These are phyloP conservation scores for Cyberlindnera mississippiensis DNA, from an alignment of 805 yeast genomes.

Conservation along the genomic window DNA sequence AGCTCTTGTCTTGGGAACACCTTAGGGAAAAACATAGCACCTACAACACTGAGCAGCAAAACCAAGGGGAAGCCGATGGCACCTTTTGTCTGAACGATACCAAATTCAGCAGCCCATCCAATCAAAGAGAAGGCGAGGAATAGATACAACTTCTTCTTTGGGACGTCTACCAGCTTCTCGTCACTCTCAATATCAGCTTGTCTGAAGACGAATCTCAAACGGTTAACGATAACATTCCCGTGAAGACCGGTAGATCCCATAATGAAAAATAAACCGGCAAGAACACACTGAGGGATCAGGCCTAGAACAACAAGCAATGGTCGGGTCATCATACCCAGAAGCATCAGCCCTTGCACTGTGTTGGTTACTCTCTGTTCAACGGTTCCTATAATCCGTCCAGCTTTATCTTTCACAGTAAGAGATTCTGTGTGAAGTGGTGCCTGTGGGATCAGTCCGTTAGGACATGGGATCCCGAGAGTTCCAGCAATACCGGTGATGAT, in stretches of 20 bases:
- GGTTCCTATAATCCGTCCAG: conserved; percentile 35
- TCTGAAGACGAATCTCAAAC: conserved; percentile 53
- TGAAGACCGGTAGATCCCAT: conserved; percentile 86
- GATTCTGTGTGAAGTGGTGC: conserved; percentile 92
- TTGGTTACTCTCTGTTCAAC: conserved; percentile 91
- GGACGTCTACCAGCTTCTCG: conserved; percentile 25
- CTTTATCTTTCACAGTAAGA: conserved; percentile 46
- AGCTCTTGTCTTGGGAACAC: conserved; percentile 62
- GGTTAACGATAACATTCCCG: conserved; percentile 58
- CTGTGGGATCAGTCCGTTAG: conserved; percentile 95
- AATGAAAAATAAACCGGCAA: conserved; percentile 87
- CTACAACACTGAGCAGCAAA: conserved; percentile 58
- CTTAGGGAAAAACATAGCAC: conserved; percentile 61
- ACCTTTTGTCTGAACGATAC: conserved; percentile 78
- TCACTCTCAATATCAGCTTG: conserved; percentile 8
- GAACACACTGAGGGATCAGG: conserved; percentile 85
- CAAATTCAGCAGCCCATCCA: conserved; percentile 79
- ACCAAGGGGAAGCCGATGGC: conserved; percentile 95
- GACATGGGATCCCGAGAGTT: conserved; percentile 87
- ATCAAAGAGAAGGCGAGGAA: conserved; percentile 57
- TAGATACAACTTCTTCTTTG: conserved; percentile 38
- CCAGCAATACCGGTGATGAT: conserved; percentile 86
- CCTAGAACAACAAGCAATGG: conserved; percentile 82
- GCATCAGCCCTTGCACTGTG: conserved; percentile 77
- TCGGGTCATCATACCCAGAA: conserved; percentile 83